Percentiles rank a stretch among this genome's conserved stretches.
Evolutionary conservation across 2,329 filamentous ascomycete genomes (phyloP).

Genomic region (Colletotrichum sp.): DNA sequence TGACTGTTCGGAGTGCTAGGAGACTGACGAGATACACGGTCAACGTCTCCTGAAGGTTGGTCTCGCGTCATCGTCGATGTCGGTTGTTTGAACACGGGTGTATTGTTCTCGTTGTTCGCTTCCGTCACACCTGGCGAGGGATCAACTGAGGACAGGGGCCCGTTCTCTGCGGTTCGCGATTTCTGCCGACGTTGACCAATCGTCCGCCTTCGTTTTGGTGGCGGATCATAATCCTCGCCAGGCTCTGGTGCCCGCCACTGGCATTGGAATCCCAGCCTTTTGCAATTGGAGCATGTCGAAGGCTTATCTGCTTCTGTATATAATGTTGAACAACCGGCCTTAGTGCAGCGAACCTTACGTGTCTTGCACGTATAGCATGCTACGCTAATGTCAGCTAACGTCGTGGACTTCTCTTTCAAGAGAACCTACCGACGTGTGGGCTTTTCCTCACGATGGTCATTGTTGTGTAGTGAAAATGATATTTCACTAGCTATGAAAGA

Average conservation of each 20-base stretch:
- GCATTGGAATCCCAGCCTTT: neutral
- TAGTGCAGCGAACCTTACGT: neutral
- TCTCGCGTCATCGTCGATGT: neutral
- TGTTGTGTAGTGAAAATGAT: neutral
- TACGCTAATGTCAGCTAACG: neutral
- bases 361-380: neutral
- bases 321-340: neutral
- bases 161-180: neutral
- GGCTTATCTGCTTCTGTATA: neutral
- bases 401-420: neutral
- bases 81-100: neutral
- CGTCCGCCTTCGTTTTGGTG: neutral
- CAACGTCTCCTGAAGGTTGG: fast-evolving
- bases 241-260: neutral
- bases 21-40: neutral
- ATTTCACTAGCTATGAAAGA: neutral
- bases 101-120: neutral
- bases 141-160: neutral
- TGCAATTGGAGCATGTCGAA: neutral
- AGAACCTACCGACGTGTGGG: neutral
- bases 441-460: neutral
- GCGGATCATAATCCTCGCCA: neutral
- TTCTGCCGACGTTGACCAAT: neutral
- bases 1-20: fast-evolving
- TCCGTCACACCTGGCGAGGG: neutral